These are phyloP conservation scores for Cercis canadensis DNA, from an alignment of 306 rosid species.

Conservation along the genomic window DNA sequence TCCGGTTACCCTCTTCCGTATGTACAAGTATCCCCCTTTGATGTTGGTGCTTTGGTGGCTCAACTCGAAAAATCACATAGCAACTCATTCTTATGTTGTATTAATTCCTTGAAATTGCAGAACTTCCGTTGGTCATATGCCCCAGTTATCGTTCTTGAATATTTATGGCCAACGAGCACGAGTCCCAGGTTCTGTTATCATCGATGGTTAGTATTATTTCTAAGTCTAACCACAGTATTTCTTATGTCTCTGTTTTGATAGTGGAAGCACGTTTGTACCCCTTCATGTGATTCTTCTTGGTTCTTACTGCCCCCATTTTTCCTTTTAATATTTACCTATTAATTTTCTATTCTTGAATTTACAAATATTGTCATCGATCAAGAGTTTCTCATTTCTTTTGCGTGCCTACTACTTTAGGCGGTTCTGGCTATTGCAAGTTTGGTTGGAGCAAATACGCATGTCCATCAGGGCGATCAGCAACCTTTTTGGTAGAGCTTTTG, in stretches of 20 bases:
- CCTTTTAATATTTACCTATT: neutral
- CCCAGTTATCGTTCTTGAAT: conserved; percentile 61
- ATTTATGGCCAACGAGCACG: conserved; percentile 65
- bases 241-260: conserved; percentile 16
- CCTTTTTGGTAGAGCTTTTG: conserved; percentile 70
- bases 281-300: too few species aligned
- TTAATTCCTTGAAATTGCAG: conserved; percentile 51
- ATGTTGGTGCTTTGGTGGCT: too few species aligned
- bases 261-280: too few species aligned
- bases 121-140: conserved; percentile 34
- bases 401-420: conserved; percentile 55
- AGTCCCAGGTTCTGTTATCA: conserved; percentile 76
- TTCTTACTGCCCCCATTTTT: too few species aligned
- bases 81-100: neutral
- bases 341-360: neutral
- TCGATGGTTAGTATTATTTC: conserved; percentile 69
- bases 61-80: too few species aligned
- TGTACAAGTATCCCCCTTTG: conserved; percentile 15
- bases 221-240: neutral
- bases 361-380: too few species aligned
- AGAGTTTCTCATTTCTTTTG: too few species aligned
- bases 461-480: conserved; percentile 77
- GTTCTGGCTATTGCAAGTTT: conserved; percentile 96
- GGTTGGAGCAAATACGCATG: conserved; percentile 77
- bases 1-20: conserved; percentile 67